These are phyloP conservation scores for Colletotrichum scovillei DNA, from an alignment of 2,329 filamentous ascomycete species.

Conservation along the genomic window DNA sequence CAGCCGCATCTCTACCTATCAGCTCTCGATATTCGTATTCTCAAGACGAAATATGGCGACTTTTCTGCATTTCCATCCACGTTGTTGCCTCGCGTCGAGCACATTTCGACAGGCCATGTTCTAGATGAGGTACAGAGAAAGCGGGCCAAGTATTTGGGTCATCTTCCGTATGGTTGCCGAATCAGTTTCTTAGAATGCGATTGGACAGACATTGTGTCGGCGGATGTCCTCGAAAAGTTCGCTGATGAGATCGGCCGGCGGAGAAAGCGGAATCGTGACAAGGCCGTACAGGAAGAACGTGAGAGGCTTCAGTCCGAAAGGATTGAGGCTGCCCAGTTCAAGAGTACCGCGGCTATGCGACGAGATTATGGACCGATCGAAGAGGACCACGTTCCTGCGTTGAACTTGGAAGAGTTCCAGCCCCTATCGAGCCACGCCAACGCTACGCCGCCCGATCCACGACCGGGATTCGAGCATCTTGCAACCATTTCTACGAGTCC, in stretches of 20 bases:
- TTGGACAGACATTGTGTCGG: constrained; percentile 88
- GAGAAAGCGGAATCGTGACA: constrained; percentile 82
- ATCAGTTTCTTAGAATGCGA: constrained; percentile 94
- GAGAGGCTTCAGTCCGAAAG: constrained; percentile 86
- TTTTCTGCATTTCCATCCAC: constrained; percentile 87
- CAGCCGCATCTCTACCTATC: constrained; percentile 91
- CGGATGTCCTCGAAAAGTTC: constrained; percentile 81
- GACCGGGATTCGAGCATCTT: constrained; percentile 73
- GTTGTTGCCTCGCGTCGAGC: constrained; percentile 87
- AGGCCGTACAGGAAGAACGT: constrained; percentile 87
- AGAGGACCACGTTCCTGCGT: constrained; percentile 51
- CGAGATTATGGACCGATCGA: constrained; percentile 53
- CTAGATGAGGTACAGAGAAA: constrained; percentile 88
- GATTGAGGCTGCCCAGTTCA: constrained; percentile 77
- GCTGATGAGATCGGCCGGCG: constrained; percentile 80
- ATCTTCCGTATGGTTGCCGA: constrained; percentile 90
- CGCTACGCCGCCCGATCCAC: constrained; percentile 66
- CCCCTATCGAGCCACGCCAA: constrained; percentile 65
- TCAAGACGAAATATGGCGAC: constrained; percentile 88
- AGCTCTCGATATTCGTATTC: constrained; percentile 89
- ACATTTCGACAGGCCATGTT: constrained; percentile 87
- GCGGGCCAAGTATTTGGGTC: constrained; percentile 86
- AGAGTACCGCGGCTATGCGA: constrained; percentile 57
- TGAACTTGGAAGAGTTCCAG: constrained; percentile 73
- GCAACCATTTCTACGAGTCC: constrained; percentile 87